Percentiles rank a stretch among this genome's conserved stretches.
Conservation (phyloP, 2,329 filamentous ascomycete genomes). For the Meredithiella fracta region DNA sequence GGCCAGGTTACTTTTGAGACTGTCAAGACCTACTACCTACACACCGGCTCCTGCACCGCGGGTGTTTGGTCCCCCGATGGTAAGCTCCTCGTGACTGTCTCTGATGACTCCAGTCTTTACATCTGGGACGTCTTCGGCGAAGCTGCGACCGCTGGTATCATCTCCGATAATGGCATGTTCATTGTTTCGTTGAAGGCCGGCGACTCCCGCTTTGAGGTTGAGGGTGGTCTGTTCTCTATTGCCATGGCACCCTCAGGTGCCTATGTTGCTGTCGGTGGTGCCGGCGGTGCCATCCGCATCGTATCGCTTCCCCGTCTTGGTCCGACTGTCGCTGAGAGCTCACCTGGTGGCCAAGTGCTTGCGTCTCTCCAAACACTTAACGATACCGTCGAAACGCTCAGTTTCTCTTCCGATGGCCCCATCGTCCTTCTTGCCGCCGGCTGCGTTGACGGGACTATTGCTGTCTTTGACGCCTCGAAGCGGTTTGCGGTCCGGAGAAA, state of each 20-base stretch:
- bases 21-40: slow-evolving; percentile 80
- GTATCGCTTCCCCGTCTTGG: slow-evolving; percentile 59
- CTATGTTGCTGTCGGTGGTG: slow-evolving; percentile 74
- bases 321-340: slow-evolving; percentile 24
- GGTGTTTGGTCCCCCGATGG: slow-evolving; percentile 85
- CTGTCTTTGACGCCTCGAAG: slow-evolving; percentile 71
- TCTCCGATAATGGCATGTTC: slow-evolving; percentile 39
- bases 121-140: slow-evolving; percentile 85
- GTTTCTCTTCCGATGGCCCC: slow-evolving; percentile 32
- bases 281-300: slow-evolving; percentile 70
- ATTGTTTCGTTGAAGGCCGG: slow-evolving; percentile 60
- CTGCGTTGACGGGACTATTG: slow-evolving; percentile 62
- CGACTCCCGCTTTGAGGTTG: slow-evolving; percentile 82
- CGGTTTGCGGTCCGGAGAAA: slow-evolving; percentile 74
- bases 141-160: slow-evolving; percentile 42
- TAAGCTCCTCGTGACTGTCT: slow-evolving; percentile 68
- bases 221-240: slow-evolving; percentile 80
- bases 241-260: slow-evolving; percentile 65
- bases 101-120: slow-evolving; percentile 74
- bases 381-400: slow-evolving; percentile 60
- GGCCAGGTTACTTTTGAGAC: slow-evolving; percentile 51
- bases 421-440: slow-evolving; percentile 42
- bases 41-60: slow-evolving; percentile 72
- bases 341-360: slow-evolving; percentile 45
- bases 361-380: slow-evolving; percentile 67